phyloP scores from a whole-genome alignment of 2,329 filamentous ascomycete genomes.

The Aspergillus japonicus region DNA sequence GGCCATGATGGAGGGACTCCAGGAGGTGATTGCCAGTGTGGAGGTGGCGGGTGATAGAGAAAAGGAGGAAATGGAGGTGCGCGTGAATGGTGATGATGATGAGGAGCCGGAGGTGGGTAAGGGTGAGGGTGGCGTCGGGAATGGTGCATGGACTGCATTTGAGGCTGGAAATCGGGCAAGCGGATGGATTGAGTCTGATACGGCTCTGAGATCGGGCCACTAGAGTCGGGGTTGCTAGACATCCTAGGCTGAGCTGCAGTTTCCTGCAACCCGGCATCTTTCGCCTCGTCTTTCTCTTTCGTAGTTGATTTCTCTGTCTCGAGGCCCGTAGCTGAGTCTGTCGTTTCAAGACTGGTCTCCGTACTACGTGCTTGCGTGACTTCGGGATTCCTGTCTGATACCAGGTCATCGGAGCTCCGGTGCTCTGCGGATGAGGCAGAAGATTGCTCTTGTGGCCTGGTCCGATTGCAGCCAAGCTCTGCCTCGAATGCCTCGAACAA shows the following conservation, averaged over 20 bases:
- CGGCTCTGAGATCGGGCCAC: neutral
- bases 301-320: neutral
- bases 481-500: slow-evolving; percentile 39
- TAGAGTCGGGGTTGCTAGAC: neutral
- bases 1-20: neutral
- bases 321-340: neutral
- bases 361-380: neutral
- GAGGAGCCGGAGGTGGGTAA: neutral
- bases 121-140: neutral
- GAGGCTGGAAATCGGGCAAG: neutral
- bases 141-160: neutral
- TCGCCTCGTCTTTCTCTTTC: neutral
- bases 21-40: neutral
- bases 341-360: neutral
- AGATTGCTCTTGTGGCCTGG: slow-evolving; percentile 6
- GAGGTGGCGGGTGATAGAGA: neutral
- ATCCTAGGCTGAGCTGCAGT: neutral
- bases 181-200: neutral
- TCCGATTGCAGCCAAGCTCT: slow-evolving; percentile 29
- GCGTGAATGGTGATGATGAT: neutral
- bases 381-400: neutral
- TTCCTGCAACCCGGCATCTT: neutral
- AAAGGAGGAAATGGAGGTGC: neutral
- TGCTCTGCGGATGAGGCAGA: slow-evolving; percentile 9
- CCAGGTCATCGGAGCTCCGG: neutral